Percentiles rank a stretch among this genome's conserved stretches.
phyloP scores from a whole-genome alignment of 371 early-diverging fungal species.

The Rhizopus microsporus region DNA sequence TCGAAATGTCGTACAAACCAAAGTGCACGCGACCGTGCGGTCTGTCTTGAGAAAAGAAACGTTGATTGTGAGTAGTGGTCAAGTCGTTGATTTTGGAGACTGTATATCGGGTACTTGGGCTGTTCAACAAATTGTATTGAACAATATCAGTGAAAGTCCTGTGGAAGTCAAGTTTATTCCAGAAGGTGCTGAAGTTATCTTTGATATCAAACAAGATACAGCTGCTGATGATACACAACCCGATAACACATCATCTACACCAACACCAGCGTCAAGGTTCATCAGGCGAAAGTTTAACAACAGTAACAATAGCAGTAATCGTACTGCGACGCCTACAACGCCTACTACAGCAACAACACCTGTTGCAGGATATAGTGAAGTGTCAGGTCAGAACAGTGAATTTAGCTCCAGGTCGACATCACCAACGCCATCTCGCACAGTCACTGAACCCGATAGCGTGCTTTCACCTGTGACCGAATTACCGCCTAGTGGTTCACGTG shows the following conservation, averaged over 20 bases:
- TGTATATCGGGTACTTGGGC: slow-evolving; percentile 88
- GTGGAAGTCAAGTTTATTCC: slow-evolving; percentile 81
- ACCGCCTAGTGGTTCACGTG: slow-evolving; percentile 1
- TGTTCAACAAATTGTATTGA: slow-evolving; percentile 75
- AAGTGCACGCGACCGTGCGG: slow-evolving; percentile 82
- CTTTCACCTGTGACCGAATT: slow-evolving; percentile 12
- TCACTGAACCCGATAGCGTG: slow-evolving; percentile 8
- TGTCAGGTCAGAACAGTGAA: slow-evolving; percentile 55
- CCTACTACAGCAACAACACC: slow-evolving; percentile 14
- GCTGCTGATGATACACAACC: slow-evolving; percentile 11
- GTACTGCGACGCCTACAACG: slow-evolving; percentile 25
- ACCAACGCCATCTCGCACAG: slow-evolving; percentile 31
- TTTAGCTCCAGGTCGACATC: slow-evolving; percentile 58
- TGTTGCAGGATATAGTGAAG: slow-evolving; percentile 46
- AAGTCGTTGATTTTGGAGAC: slow-evolving; percentile 91
- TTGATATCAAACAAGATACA: slow-evolving; percentile 42
- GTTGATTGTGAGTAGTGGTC: slow-evolving; percentile 74
- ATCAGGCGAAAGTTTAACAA: slow-evolving; percentile 12
- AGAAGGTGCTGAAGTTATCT: slow-evolving; percentile 80
- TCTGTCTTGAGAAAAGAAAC: slow-evolving; percentile 79
- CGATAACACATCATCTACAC: background rate
- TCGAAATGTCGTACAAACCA: slow-evolving; percentile 76
- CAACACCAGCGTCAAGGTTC: background rate
- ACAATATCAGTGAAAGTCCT: slow-evolving; percentile 79
- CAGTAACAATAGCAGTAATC: slow-evolving; percentile 11